Evolutionary conservation across 139 green algal genomes (phyloP).

Genomic region (Micromonas commoda): DNA sequence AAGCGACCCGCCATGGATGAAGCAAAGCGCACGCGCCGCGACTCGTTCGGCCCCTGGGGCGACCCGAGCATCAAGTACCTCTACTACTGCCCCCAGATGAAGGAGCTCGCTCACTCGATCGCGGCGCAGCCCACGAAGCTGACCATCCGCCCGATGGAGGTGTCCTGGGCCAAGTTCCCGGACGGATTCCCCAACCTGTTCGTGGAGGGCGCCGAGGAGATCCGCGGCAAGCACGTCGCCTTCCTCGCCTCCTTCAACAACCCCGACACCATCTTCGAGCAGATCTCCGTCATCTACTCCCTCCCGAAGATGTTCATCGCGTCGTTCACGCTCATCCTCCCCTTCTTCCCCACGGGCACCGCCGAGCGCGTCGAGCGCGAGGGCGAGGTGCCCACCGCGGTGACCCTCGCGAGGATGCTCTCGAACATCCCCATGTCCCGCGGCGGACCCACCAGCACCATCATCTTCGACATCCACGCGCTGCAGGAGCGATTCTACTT

Average conservation of each 20-base stretch:
- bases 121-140: constrained; percentile 40
- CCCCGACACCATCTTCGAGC: constrained; percentile 85
- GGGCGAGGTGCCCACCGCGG: constrained; percentile 71
- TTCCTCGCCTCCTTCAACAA: constrained; percentile 94
- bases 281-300: constrained; percentile 95
- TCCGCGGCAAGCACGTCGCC: constrained; percentile 89
- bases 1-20: constrained; percentile 90
- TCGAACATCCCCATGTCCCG: constrained; percentile 87
- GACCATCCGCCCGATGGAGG: constrained; percentile 68
- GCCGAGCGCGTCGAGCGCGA: constrained; percentile 50
- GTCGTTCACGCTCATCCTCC: constrained; percentile 94
- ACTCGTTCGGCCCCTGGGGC: background rate
- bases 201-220: constrained; percentile 62
- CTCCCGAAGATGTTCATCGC: constrained; percentile 89
- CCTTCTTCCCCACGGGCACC: constrained; percentile 95
- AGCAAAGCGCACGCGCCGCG: constrained; percentile 25
- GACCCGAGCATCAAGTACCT: constrained; percentile 39
- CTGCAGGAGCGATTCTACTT: constrained; percentile 99
- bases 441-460: constrained; percentile 80
- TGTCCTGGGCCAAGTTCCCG: constrained; percentile 76
- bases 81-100: constrained; percentile 80
- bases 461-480: constrained; percentile 99
- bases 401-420: constrained; percentile 91
- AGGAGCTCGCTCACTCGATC: constrained; percentile 69
- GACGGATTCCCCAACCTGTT: constrained; percentile 99